Base-by-base conservation (phyloP, 2,329 filamentous ascomycete genomes). In the Clonostachys sp. region DNA sequence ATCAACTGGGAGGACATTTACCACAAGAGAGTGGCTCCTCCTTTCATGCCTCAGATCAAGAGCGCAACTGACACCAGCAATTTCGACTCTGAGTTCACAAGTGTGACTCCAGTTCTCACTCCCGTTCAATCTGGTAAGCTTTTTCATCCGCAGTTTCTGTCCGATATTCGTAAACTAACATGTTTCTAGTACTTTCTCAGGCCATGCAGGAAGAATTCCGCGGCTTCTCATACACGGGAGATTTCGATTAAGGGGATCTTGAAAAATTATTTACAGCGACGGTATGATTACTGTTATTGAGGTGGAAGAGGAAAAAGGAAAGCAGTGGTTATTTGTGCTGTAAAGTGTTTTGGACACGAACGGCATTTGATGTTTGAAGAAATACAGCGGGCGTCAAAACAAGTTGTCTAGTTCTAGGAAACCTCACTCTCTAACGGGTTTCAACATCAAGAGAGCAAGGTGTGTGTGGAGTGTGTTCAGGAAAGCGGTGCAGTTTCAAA, bases 141-240 rank as follows among this genome's bases (percentile, higher is more conserved):
- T 8, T 5, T 16, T 13, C 8, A 7, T 39, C 18, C 33, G 12
- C 5, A 20, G n/a, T 20, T 13, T 24, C 20, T 38, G 7, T 42
- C 8, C 24, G 2, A 30, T 16, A 7, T 6, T 53, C n/a, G 50
- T 49, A 17, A 49, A 43, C 61, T 71, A 54, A 65, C 48, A 24
- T 5, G 8, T 45, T 44, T n/a, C 41, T 56, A 96, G 94, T 99
- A 41, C 80, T 99, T 53, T 95, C 92, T 30, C 94, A 97, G 75
- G 90, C 91, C 41, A 97, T 97, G 91, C 94, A 99, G 73, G 94
- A 99, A 74, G 91, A 99, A 67, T 99, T 99, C 86, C 84, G 94
- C 50, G 94, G 94, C 55, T 99, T 99, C 75, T 97, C 92, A 24
- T 99, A 99, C 71, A 94, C 89, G 45, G 89, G 89, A 51, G 91